Evolutionary conservation across 2,329 filamentous ascomycete species (phyloP).

Genomic region (Aplosporella prunicola): DNA sequence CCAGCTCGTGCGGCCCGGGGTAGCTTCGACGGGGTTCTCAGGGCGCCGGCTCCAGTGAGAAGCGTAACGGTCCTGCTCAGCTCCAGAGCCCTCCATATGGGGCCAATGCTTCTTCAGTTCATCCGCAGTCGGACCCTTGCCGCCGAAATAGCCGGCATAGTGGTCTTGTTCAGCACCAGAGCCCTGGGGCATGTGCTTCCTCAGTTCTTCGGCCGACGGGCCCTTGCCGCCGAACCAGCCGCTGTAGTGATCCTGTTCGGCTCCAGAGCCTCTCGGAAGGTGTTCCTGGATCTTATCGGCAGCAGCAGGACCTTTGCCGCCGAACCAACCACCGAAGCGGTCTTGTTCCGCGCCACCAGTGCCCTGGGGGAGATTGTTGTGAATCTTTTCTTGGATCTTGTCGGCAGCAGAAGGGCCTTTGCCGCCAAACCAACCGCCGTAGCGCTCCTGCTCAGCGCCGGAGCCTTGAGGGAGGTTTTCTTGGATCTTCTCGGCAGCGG

Average conservation of each 20-base stretch:
- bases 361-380: not conserved
- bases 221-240: constrained; percentile 3
- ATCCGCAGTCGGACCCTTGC: not conserved
- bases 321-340: constrained; percentile 5
- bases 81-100: too few species aligned
- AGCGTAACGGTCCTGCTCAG: constrained; percentile 9
- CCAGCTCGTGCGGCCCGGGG: constrained; percentile 2
- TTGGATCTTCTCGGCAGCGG: not conserved
- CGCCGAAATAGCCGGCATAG: not conserved
- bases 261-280: not conserved
- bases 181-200: not conserved
- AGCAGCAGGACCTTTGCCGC: not conserved
- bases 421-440: constrained; percentile 6
- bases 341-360: constrained; percentile 8
- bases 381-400: constrained; percentile 3
- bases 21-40: constrained; percentile 2
- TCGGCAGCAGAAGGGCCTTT: constrained; percentile 2
- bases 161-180: constrained; percentile 2
- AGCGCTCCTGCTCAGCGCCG: not conserved
- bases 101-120: constrained; percentile 2
- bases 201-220: constrained; percentile 2
- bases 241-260: constrained; percentile 1
- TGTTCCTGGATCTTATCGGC: not conserved
- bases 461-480: not conserved
- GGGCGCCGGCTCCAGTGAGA: constrained; percentile 5